Percentiles rank a stretch among this genome's conserved stretches.
Evolutionary conservation across 192 early-diverging fungal genomes (phyloP).

Genomic region (Spizellomyces sp.): DNA sequence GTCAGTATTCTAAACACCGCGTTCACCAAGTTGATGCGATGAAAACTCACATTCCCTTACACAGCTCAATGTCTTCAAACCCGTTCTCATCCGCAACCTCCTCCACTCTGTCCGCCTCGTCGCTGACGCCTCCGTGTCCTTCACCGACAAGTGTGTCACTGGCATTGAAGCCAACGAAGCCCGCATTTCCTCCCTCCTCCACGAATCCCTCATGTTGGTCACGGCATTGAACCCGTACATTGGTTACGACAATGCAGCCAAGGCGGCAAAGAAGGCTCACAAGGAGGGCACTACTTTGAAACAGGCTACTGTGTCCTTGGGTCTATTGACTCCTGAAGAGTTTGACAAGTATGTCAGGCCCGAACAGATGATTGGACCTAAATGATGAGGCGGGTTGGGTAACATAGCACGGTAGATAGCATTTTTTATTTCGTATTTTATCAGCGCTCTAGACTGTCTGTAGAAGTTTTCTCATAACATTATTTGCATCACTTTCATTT

Average conservation of each 20-base stretch:
- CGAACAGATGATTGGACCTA: constrained; percentile 62
- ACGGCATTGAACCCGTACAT: constrained; percentile 98
- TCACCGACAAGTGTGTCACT: constrained; percentile 94
- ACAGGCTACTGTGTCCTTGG: constrained; percentile 89
- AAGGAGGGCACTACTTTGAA: constrained; percentile 88
- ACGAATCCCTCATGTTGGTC: constrained; percentile 97
- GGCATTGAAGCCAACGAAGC: constrained; percentile 94
- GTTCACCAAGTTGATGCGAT: not conserved
- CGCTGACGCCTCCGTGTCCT: constrained; percentile 84
- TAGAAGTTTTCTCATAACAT: too few relatives aligned
- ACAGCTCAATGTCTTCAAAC: constrained; percentile 98
- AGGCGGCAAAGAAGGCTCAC: constrained; percentile 97
- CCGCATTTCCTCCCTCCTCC: constrained; percentile 82
- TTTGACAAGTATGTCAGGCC: constrained; percentile 97
- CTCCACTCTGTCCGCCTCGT: constrained; percentile 91
- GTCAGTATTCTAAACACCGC: constrained; percentile 27
- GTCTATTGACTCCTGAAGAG: constrained; percentile 83
- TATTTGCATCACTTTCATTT: too few relatives aligned
- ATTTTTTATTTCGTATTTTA: too few relatives aligned
- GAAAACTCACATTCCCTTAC: too few relatives aligned
- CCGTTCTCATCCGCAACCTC: constrained; percentile 97
- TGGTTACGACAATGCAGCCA: constrained; percentile 84
- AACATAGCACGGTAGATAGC: too few relatives aligned
- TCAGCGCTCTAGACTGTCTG: too few relatives aligned
- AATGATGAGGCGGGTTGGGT: constrained; percentile 8